phyloP scores from a whole-genome alignment of 768 basidiomycete species.

The Panaeolus cyanescens region DNA sequence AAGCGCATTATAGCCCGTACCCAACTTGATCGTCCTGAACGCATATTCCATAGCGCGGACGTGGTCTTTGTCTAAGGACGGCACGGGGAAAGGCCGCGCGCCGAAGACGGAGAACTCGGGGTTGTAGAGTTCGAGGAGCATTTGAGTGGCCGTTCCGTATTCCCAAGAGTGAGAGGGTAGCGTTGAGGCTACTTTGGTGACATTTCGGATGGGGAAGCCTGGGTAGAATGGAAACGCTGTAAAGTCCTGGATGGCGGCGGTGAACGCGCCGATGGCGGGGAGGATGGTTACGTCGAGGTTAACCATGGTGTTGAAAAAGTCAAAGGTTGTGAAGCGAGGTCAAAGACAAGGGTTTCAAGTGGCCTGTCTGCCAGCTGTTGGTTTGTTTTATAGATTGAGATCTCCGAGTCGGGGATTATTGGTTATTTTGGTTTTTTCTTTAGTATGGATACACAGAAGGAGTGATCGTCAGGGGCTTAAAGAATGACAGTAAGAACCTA shows the following conservation, averaged over 20 bases:
- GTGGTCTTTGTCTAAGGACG: slow-evolving; percentile 15
- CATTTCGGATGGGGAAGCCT: slow-evolving; percentile 36
- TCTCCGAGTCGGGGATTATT: not conserved
- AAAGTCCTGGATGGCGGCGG: slow-evolving; percentile 17
- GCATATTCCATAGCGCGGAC: slow-evolving; percentile 39
- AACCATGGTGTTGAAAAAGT: not conserved
- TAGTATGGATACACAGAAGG: no score
- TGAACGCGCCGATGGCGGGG: slow-evolving; percentile 9
- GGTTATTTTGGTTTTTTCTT: not conserved
- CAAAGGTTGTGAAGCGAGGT: not conserved
- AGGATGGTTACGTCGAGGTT: slow-evolving; percentile 2
- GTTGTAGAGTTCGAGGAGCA: slow-evolving; percentile 44
- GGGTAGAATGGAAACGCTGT: slow-evolving; percentile 28
- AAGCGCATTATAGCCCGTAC: slow-evolving; percentile 33
- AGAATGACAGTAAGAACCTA: not conserved
- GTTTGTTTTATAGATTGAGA: not conserved
- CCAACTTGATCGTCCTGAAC: slow-evolving; percentile 35
- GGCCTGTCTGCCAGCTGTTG: not conserved
- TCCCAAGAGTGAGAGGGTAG: slow-evolving; percentile 51
- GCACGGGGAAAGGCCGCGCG: slow-evolving; percentile 34
- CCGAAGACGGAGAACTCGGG: slow-evolving; percentile 43
- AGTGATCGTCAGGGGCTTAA: not conserved
- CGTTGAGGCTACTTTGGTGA: slow-evolving; percentile 28
- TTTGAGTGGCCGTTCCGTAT: slow-evolving; percentile 42
- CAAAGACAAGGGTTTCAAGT: not conserved